phyloP scores from a whole-genome alignment of 192 early-diverging fungal species.

The Coemansia reversa region DNA sequence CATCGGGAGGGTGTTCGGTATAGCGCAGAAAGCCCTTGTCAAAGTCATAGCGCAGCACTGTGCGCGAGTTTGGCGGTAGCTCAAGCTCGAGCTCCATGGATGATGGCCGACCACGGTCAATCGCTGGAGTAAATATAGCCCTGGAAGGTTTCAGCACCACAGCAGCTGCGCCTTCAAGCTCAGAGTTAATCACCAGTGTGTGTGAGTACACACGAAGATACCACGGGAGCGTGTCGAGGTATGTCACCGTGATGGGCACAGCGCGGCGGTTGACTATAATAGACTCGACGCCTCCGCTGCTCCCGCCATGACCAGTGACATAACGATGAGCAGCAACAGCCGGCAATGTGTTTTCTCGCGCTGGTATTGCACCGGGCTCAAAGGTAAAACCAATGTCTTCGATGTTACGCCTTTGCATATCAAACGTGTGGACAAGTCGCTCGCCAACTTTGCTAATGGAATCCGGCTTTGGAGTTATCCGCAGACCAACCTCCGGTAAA shows the following conservation, averaged over 20 bases:
- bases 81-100: conserved; percentile 70
- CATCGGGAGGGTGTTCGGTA: conserved; percentile 95
- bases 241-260: conserved; percentile 54
- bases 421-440: conserved; percentile 19
- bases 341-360: conserved; percentile 10
- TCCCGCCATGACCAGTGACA: conserved; percentile 74
- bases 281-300: conserved; percentile 77
- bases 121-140: conserved; percentile 67
- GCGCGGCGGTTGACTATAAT: conserved; percentile 69
- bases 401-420: conserved; percentile 19
- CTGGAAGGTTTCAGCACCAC: conserved; percentile 4
- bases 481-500: conserved; percentile 11
- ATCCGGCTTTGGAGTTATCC: conserved; percentile 20
- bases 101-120: conserved; percentile 76
- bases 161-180: conserved; percentile 3
- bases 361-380: neutral
- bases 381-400: conserved; percentile 17
- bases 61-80: conserved; percentile 69
- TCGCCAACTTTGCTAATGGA: conserved; percentile 1
- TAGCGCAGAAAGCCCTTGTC: conserved; percentile 94
- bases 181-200: conserved; percentile 64
- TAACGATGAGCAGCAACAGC: conserved; percentile 37
- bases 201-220: conserved; percentile 87
- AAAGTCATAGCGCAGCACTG: conserved; percentile 73
- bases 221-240: conserved; percentile 88